Percentiles rank a stretch among this genome's conserved stretches.
phyloP scores from a whole-genome alignment of 2,329 filamentous ascomycete species.

The Verticillium tricorpus region DNA sequence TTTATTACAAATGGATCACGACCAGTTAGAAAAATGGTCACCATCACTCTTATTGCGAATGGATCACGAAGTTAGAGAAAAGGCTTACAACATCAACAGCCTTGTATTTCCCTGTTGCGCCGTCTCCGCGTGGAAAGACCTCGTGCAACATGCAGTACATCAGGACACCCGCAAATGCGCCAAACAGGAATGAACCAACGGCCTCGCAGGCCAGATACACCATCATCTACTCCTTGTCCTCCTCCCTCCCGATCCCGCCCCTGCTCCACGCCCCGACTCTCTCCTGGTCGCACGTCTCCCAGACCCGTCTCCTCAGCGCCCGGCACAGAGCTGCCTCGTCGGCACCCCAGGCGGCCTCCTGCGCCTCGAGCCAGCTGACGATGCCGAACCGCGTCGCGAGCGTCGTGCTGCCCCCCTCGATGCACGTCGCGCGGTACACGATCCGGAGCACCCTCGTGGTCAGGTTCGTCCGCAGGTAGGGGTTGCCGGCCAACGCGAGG shows the following conservation, averaged over 20 bases:
- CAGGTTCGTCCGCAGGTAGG: constrained; percentile 55
- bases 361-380: constrained; percentile 68
- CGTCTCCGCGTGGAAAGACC: too few species aligned
- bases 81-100: too few species aligned
- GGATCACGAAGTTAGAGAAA: too few species aligned
- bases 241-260: constrained; percentile 26
- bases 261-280: constrained; percentile 64
- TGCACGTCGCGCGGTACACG: constrained; percentile 61
- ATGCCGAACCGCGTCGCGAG: constrained; percentile 72
- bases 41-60: too few species aligned
- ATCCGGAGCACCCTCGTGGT: constrained; percentile 58
- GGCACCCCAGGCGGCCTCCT: constrained; percentile 32
- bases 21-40: too few species aligned
- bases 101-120: too few species aligned
- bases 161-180: too few species aligned
- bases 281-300: constrained; percentile 62
- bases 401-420: constrained; percentile 73
- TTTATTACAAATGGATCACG: too few species aligned
- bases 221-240: background rate
- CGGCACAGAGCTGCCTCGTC: constrained; percentile 46
- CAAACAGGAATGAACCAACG: background rate
- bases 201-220: too few species aligned
- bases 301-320: constrained; percentile 52
- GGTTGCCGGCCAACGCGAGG: constrained; percentile 63
- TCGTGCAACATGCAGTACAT: too few species aligned